Evolutionary conservation across 1,284 basidiomycete species (phyloP), one percentile per base, ranked within the genome.

Genomic region (Puccinia triticina): DNA sequence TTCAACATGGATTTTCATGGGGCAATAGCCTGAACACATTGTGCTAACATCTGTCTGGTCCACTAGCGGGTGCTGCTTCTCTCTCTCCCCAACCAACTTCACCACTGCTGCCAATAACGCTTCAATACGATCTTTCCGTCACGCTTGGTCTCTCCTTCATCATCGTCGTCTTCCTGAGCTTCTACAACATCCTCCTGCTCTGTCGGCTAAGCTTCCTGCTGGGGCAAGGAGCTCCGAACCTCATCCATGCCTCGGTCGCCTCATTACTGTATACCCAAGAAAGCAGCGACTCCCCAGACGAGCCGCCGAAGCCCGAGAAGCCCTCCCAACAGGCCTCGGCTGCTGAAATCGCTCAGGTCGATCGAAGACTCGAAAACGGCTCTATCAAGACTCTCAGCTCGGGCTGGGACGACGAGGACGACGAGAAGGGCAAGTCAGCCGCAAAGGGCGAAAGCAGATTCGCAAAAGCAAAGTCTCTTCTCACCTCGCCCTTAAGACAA

Each of bases 61-160:
- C 40, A 46, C 43, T 48, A 71, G 67, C 29, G 46, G 46, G 67
- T 37, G 67, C 67, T 46, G 67, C 67, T 10, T 23, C 67, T 50
- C 46, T 71, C 37, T 23, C 67, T 5, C 67, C 67, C n/a, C 67
- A 46, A 46, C 67, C 67, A 18, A 71, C 67, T 29, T 71, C 67
- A 8, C 67, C 67, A 4, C 5, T 46, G 26, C n/a, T 71, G 37
- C 67, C 67, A 71, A 71, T 1, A 50, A 7, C 18, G 48, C 67
- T 71, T 29, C 67, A 71, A n/a, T 46, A 50, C 40, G 67, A 71
- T 43, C 67, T 71, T 71, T 71, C 67, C 23, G 34, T n/a, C 29
- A 16, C 18, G 1, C 67, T 71, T 71, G 67, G 40, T 8, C 67
- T 71, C 67, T 71, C 67, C 7, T 71, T 46, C 16, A n/a, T 43